A percentile compares a stretch with the other conserved stretches of the same genome.
Conservation (phyloP, 1,139 yeast species). For the Scheffersomyces illinoinensis region DNA sequence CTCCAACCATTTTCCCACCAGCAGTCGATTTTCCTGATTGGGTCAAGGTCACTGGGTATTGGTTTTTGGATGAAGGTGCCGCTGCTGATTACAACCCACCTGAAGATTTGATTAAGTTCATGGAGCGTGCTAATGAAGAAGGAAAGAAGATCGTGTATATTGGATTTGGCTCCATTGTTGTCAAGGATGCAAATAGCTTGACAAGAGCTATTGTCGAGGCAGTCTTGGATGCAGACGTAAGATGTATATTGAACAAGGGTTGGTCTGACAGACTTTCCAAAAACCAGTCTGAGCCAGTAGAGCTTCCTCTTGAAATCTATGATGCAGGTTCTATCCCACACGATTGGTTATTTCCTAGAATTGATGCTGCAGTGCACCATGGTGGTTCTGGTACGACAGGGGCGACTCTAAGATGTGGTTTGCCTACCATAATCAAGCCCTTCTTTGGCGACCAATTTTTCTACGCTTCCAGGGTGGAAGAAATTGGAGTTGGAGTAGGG, state of each 20-base stretch:
- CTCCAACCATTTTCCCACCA: constrained; percentile 87
- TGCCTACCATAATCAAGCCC: constrained; percentile 89
- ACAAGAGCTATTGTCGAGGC: constrained; percentile 80
- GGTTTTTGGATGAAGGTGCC: constrained; percentile 82
- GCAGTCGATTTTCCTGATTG: constrained; percentile 93
- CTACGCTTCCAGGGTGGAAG: constrained; percentile 84
- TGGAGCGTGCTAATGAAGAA: constrained; percentile 59
- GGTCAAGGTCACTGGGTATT: constrained; percentile 92
- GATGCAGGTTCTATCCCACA: constrained; percentile 80
- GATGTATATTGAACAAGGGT: constrained; percentile 88
- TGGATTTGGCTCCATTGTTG: constrained; percentile 96
- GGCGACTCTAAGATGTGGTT: constrained; percentile 80
- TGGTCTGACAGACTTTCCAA: constrained; percentile 78
- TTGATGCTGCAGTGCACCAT: constrained; percentile 95
- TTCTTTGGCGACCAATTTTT: constrained; percentile 96
- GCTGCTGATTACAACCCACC: constrained; percentile 66
- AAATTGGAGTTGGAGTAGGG: constrained; percentile 82
- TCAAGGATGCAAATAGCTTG: constrained; percentile 73
- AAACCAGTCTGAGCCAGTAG: constrained; percentile 34
- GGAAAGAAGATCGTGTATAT: constrained; percentile 77
- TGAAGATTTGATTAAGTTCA: constrained; percentile 55
- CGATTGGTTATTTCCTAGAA: constrained; percentile 87
- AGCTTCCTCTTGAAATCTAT: constrained; percentile 68
- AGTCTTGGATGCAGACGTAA: constrained; percentile 73
- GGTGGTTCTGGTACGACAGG: constrained; percentile 99